Conservation (phyloP, 1,139 yeast genomes). For the Geotrichum restrictum region DNA sequence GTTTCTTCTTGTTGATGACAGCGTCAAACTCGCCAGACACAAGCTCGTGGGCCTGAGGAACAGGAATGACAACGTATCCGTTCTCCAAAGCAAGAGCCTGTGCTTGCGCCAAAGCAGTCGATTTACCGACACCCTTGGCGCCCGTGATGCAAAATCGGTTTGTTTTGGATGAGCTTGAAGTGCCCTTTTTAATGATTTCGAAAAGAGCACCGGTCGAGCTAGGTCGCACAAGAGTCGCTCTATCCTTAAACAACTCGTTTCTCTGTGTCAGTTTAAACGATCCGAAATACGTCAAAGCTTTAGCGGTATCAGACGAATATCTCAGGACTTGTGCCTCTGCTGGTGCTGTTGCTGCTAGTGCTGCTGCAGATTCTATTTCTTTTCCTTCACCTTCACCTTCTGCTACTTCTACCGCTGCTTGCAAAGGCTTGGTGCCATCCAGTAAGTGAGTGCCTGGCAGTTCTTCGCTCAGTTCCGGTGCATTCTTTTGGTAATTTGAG, state of each 20-base stretch:
- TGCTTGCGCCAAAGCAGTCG: constrained; percentile 67
- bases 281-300: constrained; percentile 41
- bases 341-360: neutral
- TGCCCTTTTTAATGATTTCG: constrained; percentile 32
- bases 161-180: constrained; percentile 35
- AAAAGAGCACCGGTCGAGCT: constrained; percentile 37
- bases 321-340: constrained; percentile 23
- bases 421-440: constrained; percentile 5
- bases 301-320: constrained; percentile 28
- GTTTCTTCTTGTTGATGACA: constrained; percentile 45
- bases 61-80: constrained; percentile 59
- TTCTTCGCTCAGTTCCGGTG: constrained; percentile 27
- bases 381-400: too few species aligned
- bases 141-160: constrained; percentile 65
- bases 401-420: neutral
- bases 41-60: constrained; percentile 59
- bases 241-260: constrained; percentile 49
- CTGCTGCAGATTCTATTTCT: neutral
- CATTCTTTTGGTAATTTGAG: constrained; percentile 27
- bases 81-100: constrained; percentile 54
- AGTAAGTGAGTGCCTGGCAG: constrained; percentile 20
- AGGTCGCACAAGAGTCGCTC: constrained; percentile 44
- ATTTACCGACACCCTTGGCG: constrained; percentile 74
- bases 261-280: constrained; percentile 50
- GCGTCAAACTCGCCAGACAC: constrained; percentile 73